phyloP scores from a whole-genome alignment of 1,284 basidiomycete species.

The Mycena citricolor region DNA sequence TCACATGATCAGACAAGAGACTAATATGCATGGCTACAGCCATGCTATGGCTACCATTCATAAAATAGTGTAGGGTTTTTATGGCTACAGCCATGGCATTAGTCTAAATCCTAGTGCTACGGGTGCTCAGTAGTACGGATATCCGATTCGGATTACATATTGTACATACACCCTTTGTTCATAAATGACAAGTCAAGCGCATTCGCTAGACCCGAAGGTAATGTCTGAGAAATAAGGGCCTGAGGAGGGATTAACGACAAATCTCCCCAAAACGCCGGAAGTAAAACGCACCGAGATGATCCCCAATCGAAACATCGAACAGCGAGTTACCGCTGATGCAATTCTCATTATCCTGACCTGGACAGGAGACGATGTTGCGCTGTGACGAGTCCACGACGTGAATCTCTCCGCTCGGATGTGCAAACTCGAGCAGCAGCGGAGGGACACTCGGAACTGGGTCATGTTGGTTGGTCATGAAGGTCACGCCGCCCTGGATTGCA shows the following conservation, averaged over 20 bases:
- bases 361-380: constrained; percentile 24
- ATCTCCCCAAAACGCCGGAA: background rate
- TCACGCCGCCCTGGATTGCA: constrained; percentile 25
- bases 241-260: background rate
- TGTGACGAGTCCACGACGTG: constrained; percentile 32
- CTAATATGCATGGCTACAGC: too few species aligned
- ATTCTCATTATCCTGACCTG: constrained; percentile 27
- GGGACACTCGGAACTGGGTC: constrained; percentile 41
- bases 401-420: constrained; percentile 36
- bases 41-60: too few species aligned
- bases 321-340: constrained; percentile 25
- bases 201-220: constrained; percentile 19
- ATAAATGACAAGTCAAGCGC: too few species aligned
- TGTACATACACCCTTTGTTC: too few species aligned
- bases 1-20: too few species aligned
- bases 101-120: too few species aligned
- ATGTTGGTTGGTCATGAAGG: constrained; percentile 38
- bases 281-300: constrained; percentile 24
- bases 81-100: too few species aligned
- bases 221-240: constrained; percentile 27
- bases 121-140: too few species aligned
- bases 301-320: constrained; percentile 17
- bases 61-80: too few species aligned
- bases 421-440: constrained; percentile 33
- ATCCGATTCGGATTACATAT: too few species aligned